Conservation (phyloP, 73 alveolate genomes). For the Uronychia binucleata region DNA sequence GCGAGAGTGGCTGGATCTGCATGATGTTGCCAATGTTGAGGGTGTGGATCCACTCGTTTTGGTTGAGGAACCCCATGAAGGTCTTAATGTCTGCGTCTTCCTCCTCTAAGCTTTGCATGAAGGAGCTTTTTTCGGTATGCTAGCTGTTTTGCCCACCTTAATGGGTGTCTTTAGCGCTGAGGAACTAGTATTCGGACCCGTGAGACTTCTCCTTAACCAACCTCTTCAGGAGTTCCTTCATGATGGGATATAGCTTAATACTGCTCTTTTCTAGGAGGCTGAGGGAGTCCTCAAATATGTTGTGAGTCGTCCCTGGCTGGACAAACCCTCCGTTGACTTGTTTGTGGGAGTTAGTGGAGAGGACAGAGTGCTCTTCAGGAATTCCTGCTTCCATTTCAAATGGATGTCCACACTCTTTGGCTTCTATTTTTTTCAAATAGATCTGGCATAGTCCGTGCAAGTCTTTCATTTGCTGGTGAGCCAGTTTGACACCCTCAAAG, state of each 20-base stretch:
- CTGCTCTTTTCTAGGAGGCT: conserved; percentile 25
- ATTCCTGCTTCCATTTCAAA: conserved; percentile 1
- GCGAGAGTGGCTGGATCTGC: conserved; percentile 75
- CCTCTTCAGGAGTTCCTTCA: conserved; percentile 33
- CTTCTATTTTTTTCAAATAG: conserved; percentile 7
- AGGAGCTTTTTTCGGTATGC: conserved; percentile 68
- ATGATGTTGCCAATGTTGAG: conserved; percentile 84
- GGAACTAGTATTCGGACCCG: too few species aligned
- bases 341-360: too few species aligned
- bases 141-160: too few species aligned
- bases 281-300: conserved; percentile 14
- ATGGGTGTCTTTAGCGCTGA: too few species aligned
- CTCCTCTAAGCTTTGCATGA: conserved; percentile 2
- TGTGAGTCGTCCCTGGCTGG: too few species aligned
- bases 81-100: conserved; percentile 50
- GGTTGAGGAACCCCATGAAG: conserved; percentile 57
- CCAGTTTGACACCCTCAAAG: conserved; percentile 64
- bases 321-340: too few species aligned
- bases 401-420: conserved; percentile 12
- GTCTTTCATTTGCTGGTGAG: conserved; percentile 62
- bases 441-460: conserved; percentile 13
- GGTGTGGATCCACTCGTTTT: conserved; percentile 80
- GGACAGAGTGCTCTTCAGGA: not conserved
- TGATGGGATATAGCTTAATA: conserved; percentile 36
- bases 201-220: conserved; percentile 39